These are phyloP conservation scores for Pestalotiopsis fici DNA, from an alignment of 2,329 filamentous ascomycete species.

Conservation along the genomic window DNA sequence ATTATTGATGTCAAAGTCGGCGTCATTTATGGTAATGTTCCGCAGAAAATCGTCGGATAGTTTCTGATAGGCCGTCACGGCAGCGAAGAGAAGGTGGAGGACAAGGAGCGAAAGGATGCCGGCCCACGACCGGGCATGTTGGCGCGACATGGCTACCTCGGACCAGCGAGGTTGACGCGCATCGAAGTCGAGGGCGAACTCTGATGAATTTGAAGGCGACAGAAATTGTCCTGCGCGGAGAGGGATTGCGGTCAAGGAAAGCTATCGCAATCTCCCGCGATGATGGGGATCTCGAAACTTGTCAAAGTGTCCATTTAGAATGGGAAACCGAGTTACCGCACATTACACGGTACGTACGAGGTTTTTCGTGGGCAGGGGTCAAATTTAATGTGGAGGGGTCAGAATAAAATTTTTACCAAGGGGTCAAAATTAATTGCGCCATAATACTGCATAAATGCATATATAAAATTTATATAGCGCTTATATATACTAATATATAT, in stretches of 20 bases:
- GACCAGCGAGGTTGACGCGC: slow-evolving; percentile 13
- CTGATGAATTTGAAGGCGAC: neutral
- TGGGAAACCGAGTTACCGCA: too few species aligned
- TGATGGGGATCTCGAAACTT: neutral
- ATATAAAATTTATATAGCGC: too few species aligned
- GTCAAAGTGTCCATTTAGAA: neutral
- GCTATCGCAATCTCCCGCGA: neutral
- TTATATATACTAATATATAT: too few species aligned
- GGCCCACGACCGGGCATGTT: slow-evolving; percentile 1
- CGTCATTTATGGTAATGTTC: slow-evolving; percentile 61
- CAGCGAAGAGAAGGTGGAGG: slow-evolving; percentile 23
- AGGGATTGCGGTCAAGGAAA: neutral
- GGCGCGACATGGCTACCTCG: slow-evolving; percentile 13
- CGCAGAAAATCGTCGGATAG: slow-evolving; percentile 69
- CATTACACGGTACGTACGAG: too few species aligned
- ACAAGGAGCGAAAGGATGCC: slow-evolving; percentile 20
- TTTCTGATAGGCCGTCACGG: slow-evolving; percentile 32
- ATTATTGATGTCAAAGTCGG: slow-evolving; percentile 68
- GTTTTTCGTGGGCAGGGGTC: too few species aligned
- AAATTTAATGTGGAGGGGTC: too few species aligned
- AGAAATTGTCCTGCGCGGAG: neutral
- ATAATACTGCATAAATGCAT: too few species aligned
- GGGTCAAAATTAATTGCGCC: too few species aligned
- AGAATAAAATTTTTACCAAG: too few species aligned
- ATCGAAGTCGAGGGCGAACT: neutral